Base-by-base conservation (phyloP, 2,329 filamentous ascomycete species). In the Colletotrichum shisoi region DNA sequence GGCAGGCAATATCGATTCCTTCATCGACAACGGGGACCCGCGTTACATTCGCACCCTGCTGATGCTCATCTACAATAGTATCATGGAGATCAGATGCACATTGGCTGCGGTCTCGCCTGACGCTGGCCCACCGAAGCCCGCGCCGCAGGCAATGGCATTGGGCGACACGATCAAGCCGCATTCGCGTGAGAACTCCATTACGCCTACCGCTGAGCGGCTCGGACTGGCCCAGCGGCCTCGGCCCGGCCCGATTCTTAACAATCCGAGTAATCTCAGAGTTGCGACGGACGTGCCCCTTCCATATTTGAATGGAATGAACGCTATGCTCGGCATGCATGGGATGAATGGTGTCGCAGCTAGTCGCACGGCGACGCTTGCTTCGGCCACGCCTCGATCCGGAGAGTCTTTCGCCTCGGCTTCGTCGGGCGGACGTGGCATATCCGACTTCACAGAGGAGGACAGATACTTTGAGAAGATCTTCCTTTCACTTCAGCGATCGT, bases 391-490 rank as follows among this genome's bases (percentile, higher is more conserved):
- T 52, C 88, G 91, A 27, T 96, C 92, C 8, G 91, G 90, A 49
- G 93, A 96, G 73, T 92, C 91, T 0, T 96, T 95, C 75, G 84
- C 82, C 2, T 88, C 89, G 0, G 80, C 83, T 63, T 79, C 76
- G 13, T 76, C 82, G 61, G 80, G 82, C 37, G 82, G 84, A 48
- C 83, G 84, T 49, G 83, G 82, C 53, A 79, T 82, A 8, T 76
- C 87, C 11, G 91, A 93, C 57, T 86, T 89, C 57, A 85, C 85
- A 2, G 91, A 93, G 70, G 92, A 96, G 70, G 93, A 96, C 72
- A 85, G 86, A 17, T 85, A 89, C 34, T 97, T 97, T 71, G 94
- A 96, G 70, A 87, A 84, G 69, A 92, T 97, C 24, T 96, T 92
- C 79, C 75, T 93, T 40, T 90, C 91, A 52, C 81, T 97, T 27